Conservation (phyloP, 2,329 filamentous ascomycete species). For the Botrytis squamosa region DNA sequence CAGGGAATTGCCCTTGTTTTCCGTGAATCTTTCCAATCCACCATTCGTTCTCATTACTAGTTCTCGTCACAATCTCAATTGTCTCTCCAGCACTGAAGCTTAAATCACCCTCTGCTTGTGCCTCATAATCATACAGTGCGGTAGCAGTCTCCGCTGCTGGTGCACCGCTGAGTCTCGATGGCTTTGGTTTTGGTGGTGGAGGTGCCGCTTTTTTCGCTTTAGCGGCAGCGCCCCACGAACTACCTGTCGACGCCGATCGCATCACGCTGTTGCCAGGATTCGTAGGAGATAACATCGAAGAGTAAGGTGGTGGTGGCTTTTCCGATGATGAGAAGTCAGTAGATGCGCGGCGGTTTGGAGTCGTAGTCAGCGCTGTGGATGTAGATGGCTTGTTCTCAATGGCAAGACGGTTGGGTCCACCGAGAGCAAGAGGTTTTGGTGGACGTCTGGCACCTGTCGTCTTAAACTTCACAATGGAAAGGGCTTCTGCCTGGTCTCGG, state of each 20-base stretch:
- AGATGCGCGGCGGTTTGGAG: constrained; percentile 42
- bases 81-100: constrained; percentile 85
- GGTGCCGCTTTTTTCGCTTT: constrained; percentile 70
- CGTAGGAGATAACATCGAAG: constrained; percentile 36
- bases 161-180: constrained; percentile 64
- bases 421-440: constrained; percentile 32
- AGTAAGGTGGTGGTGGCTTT: constrained; percentile 71
- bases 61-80: constrained; percentile 83
- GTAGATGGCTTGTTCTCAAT: constrained; percentile 22
- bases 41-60: constrained; percentile 95
- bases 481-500: constrained; percentile 77
- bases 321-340: constrained; percentile 47
- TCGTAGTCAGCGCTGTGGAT: constrained; percentile 34
- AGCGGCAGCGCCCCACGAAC: constrained; percentile 49
- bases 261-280: constrained; percentile 37
- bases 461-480: constrained; percentile 89
- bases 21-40: constrained; percentile 83
- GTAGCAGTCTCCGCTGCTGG: constrained; percentile 76
- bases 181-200: constrained; percentile 76
- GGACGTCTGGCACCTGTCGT: constrained; percentile 68
- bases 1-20: constrained; percentile 89
- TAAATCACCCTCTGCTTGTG: constrained; percentile 89
- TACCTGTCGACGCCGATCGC: constrained; percentile 44
- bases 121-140: constrained; percentile 93
- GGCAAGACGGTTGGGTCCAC: constrained; percentile 29